Percentiles rank a stretch among this genome's conserved stretches.
These are phyloP conservation scores for Physcomitrium patens DNA, from an alignment of 225 moss, liverwort and hornwort species.

Conservation along the genomic window DNA sequence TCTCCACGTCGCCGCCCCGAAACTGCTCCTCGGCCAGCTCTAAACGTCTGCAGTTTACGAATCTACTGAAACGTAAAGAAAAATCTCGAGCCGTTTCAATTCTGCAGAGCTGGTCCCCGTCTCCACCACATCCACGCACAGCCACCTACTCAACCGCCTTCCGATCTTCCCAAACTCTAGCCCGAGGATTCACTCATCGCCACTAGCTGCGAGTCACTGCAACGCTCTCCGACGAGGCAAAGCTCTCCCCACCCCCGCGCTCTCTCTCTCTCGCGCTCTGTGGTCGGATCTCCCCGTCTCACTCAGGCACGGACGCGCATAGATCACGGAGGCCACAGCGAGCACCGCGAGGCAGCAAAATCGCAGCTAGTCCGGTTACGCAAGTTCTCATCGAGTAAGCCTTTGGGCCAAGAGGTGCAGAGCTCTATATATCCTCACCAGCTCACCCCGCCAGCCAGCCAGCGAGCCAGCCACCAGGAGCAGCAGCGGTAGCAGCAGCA, in stretches of 20 bases:
- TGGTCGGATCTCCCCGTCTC: background rate
- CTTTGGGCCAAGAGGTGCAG: background rate
- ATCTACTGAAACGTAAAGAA: background rate
- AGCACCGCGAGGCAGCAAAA: too few species aligned
- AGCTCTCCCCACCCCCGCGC: background rate
- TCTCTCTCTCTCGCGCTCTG: background rate
- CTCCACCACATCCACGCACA: too few species aligned
- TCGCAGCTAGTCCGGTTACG: too few species aligned
- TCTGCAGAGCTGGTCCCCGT: too few species aligned
- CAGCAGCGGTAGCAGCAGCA: background rate
- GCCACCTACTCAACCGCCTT: too few species aligned
- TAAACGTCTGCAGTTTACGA: background rate
- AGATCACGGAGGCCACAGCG: background rate
- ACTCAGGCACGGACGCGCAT: background rate
- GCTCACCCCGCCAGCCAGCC: too few species aligned
- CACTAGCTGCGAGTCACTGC: background rate
- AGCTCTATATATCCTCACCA: conserved; percentile 18
- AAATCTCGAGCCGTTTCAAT: too few species aligned
- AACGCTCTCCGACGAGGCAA: background rate
- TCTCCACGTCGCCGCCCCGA: background rate
- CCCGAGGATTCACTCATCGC: background rate
- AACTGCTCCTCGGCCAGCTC: too few species aligned
- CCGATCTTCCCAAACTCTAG: too few species aligned
- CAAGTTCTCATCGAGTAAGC: conserved; percentile 17
- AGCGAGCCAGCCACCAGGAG: too few species aligned